Conservation (phyloP, 2,329 filamentous ascomycete species). For the Simplicillium aogashimaense region DNA sequence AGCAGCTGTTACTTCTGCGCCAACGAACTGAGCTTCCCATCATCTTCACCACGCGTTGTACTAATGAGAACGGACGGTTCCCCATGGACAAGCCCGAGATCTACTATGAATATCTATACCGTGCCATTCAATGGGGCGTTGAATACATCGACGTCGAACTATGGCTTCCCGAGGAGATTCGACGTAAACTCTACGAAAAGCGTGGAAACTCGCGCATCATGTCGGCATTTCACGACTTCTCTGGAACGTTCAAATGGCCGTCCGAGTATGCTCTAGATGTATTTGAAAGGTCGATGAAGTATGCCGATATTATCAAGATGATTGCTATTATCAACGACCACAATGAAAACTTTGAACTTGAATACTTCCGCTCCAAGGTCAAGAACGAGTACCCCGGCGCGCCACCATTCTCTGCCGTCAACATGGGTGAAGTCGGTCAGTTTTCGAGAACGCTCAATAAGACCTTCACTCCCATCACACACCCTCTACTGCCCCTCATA, state of each 20-base stretch:
- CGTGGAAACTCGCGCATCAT: constrained; percentile 77
- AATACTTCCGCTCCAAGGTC: constrained; percentile 76
- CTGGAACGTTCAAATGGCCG: constrained; percentile 74
- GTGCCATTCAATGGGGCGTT: constrained; percentile 79
- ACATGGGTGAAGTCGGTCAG: constrained; percentile 81
- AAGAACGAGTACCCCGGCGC: constrained; percentile 56
- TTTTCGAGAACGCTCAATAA: constrained; percentile 76
- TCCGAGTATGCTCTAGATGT: constrained; percentile 61
- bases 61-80: constrained; percentile 71
- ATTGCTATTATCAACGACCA: constrained; percentile 73
- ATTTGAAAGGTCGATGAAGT: constrained; percentile 61
- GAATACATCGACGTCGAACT: constrained; percentile 87
- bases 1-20: constrained; percentile 75
- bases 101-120: constrained; percentile 71
- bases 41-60: constrained; percentile 79
- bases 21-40: constrained; percentile 83
- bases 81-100: constrained; percentile 70
- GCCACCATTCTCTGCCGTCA: constrained; percentile 72
- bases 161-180: constrained; percentile 72
- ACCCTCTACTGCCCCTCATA: constrained; percentile 73
- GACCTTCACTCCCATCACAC: constrained; percentile 80
- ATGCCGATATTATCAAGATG: constrained; percentile 86
- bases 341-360: constrained; percentile 82
- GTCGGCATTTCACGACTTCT: constrained; percentile 88
- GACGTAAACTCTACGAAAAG: constrained; percentile 54